A percentile compares a stretch with the other conserved stretches of the same genome.
Conservation (phyloP, 169 alveolate species). For the Plasmodium relictum region DNA sequence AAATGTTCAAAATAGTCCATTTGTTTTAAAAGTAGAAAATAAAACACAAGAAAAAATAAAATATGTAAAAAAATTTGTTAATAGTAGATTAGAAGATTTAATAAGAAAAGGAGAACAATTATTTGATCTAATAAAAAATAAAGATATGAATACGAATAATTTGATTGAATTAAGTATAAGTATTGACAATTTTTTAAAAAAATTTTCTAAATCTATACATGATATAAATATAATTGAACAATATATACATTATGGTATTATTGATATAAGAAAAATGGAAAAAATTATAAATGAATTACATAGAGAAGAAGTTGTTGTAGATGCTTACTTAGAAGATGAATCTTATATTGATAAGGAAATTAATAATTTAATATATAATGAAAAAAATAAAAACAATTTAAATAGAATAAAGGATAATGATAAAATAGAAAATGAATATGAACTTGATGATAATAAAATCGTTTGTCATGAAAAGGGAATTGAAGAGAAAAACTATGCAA, state of each 20-base stretch:
- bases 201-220: conserved; percentile 50
- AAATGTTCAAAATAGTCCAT: conserved; percentile 62
- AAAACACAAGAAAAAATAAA: conserved; percentile 22
- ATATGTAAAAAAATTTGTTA: conserved; percentile 45
- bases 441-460: not conserved
- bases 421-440: not conserved
- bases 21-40: conserved; percentile 43
- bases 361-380: conserved; percentile 28
- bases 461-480: not conserved
- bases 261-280: conserved; percentile 17
- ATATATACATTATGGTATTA: conserved; percentile 34
- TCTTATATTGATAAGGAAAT: conserved; percentile 33
- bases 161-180: conserved; percentile 38
- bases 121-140: conserved; percentile 49
- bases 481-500: not conserved
- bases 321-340: conserved; percentile 54
- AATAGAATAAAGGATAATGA: not conserved
- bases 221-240: conserved; percentile 57
- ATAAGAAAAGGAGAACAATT: conserved; percentile 41
- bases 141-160: conserved; percentile 48
- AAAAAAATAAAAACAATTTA: not conserved
- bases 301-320: conserved; percentile 10
- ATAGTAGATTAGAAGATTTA: conserved; percentile 58
- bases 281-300: conserved; percentile 24
- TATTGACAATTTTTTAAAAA: conserved; percentile 39